These are phyloP conservation scores for Sporothrix curviconia DNA, from an alignment of 2,329 filamentous ascomycete species.

Conservation along the genomic window DNA sequence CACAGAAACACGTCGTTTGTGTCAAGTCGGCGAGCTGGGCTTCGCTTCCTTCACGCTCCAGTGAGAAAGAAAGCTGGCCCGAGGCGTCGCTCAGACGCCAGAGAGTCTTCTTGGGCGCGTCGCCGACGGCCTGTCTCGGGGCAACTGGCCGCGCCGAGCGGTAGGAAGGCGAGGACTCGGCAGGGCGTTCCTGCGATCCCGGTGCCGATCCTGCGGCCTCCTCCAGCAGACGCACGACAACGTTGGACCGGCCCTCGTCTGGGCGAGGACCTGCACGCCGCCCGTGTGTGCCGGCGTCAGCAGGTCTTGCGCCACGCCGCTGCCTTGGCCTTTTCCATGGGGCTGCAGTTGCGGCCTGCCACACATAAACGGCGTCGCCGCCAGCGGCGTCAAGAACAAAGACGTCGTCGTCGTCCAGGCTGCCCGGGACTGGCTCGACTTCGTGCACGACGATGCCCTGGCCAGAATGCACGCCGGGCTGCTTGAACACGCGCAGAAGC, in stretches of 20 bases:
- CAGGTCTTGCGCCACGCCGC: slow-evolving; percentile 58
- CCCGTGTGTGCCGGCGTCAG: slow-evolving; percentile 57
- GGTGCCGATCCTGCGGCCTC: slow-evolving; percentile 27
- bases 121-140: not conserved
- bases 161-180: not conserved
- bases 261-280: slow-evolving; percentile 59
- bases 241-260: slow-evolving; percentile 49
- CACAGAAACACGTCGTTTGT: slow-evolving; percentile 57
- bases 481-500: slow-evolving; percentile 58
- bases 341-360: slow-evolving; percentile 59
- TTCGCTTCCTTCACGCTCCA: slow-evolving; percentile 41
- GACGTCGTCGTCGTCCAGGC: slow-evolving; percentile 59
- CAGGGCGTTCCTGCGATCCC: slow-evolving; percentile 27
- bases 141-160: slow-evolving; percentile 8
- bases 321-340: slow-evolving; percentile 63
- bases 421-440: slow-evolving; percentile 54
- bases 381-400: slow-evolving; percentile 53
- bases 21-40: slow-evolving; percentile 50
- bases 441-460: slow-evolving; percentile 55
- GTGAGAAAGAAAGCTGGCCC: slow-evolving; percentile 49
- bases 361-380: slow-evolving; percentile 59
- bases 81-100: slow-evolving; percentile 58
- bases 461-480: slow-evolving; percentile 40
- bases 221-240: slow-evolving; percentile 51
- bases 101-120: slow-evolving; percentile 29